Evolutionary conservation across 805 yeast species (phyloP), one percentile per base, ranked within the genome.

Genomic region (Schizosaccharomyces japonicus): DNA sequence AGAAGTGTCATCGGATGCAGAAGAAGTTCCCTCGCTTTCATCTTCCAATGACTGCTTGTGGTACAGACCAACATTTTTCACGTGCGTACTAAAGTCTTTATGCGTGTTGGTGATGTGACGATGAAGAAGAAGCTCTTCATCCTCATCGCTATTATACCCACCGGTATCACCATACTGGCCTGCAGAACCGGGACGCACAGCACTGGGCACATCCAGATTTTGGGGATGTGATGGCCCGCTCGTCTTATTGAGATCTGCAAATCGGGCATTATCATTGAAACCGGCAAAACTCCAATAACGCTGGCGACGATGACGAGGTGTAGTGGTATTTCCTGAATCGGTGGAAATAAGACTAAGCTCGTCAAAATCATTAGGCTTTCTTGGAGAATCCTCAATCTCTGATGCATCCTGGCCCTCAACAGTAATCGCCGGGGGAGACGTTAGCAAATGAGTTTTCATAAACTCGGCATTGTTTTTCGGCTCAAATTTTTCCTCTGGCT

Each of bases 211-310:
- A n/a, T n/a, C n/a, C n/a, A n/a, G n/a, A n/a, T n/a, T n/a, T n/a
- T n/a, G n/a, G n/a, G n/a, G n/a, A n/a, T n/a, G n/a, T n/a, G n/a
- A n/a, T n/a, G n/a, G n/a, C n/a, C n/a, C n/a, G n/a, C n/a, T n/a
- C n/a, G n/a, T n/a, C n/a, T n/a, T n/a, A n/a, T 36, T 36, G 3
- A 36, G 26, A 36, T 36, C 27, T 36, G 42, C 17, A 19, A 36
- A 36, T 27, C 42, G 17, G 25, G 42, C 23, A 4, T 23, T 36
- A 36, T 36, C 23, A 27, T 23, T 36, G 25, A 42, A 42, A 7
- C 46, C 46, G 6, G 33, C 31, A 42, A 42, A 42, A 13, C 33
- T 28, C 46, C 46, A 42, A 29, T 42, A 42, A 15, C 42, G 42
- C 5, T 36, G 42, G 25, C 42, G 25, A 11, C n/a, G 8, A 8